A percentile compares a stretch with the other conserved stretches of the same genome.
Conservation (phyloP, 2,329 filamentous ascomycete species). For the Rutstroemia sp. region DNA sequence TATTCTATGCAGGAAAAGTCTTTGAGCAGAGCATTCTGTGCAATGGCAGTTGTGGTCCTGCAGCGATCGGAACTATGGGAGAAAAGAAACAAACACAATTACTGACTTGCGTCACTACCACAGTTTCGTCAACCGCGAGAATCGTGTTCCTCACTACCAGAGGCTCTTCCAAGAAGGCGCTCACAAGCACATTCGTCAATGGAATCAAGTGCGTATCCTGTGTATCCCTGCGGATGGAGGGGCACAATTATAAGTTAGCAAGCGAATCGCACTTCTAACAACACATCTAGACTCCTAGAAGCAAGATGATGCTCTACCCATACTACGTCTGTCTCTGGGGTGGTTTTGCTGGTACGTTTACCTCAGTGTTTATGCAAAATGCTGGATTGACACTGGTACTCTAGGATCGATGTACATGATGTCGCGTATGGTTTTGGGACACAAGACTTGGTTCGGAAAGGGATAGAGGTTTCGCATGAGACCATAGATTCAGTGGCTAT, state of each 20-base stretch:
- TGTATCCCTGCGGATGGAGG: not conserved
- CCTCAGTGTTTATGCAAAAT: not conserved
- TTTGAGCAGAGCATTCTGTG: not conserved
- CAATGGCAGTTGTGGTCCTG: not conserved
- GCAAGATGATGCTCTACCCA: constrained; percentile 57
- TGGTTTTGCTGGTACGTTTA: constrained; percentile 50
- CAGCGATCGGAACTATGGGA: not conserved
- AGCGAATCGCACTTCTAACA: constrained; percentile 1
- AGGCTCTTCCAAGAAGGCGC: constrained; percentile 68
- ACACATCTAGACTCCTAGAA: constrained; percentile 50
- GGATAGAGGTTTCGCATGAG: constrained; percentile 32
- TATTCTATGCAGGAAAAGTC: not conserved
- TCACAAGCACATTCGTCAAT: constrained; percentile 60
- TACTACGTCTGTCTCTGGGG: constrained; percentile 61
- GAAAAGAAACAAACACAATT: not conserved
- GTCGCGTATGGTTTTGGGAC: constrained; percentile 63
- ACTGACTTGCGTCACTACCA: constrained; percentile 2
- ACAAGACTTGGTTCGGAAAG: constrained; percentile 71
- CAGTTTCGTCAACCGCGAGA: constrained; percentile 60
- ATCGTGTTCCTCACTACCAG: constrained; percentile 71
- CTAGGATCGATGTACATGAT: constrained; percentile 59
- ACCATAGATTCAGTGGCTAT: not conserved
- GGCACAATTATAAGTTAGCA: not conserved
- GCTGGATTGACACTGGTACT: not conserved
- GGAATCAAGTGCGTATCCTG: constrained; percentile 62